phyloP scores from a whole-genome alignment of 2,329 filamentous ascomycete genomes.

The Trichoderma sp. region DNA sequence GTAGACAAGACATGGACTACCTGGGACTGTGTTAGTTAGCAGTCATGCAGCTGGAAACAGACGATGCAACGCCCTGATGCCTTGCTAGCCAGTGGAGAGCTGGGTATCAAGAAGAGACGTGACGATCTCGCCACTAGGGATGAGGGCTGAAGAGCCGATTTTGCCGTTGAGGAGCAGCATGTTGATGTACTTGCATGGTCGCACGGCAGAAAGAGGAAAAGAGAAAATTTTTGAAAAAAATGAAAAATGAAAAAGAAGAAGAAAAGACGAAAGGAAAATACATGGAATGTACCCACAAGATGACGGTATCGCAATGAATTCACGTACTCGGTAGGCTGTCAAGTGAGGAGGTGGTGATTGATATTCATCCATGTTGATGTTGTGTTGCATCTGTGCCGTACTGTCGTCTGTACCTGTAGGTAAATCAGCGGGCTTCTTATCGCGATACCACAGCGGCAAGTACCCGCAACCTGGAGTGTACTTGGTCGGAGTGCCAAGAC shows the following conservation, averaged over 20 bases:
- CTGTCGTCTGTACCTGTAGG: too few species aligned
- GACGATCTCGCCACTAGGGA: constrained; percentile 11
- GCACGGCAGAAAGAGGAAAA: not conserved
- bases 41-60: not conserved
- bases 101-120: not conserved
- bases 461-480: not conserved
- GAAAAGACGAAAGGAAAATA: not conserved
- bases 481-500: not conserved
- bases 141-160: constrained; percentile 15
- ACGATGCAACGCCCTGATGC: constrained; percentile 3
- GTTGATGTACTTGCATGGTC: not conserved
- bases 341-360: not conserved
- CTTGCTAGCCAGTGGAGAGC: constrained; percentile 2
- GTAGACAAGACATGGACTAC: not conserved
- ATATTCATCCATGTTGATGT: not conserved
- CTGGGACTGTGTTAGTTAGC: not conserved
- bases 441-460: not conserved
- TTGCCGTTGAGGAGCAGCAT: constrained; percentile 9
- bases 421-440: not conserved
- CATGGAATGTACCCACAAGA: not conserved
- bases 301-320: not conserved
- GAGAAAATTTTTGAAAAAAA: not conserved
- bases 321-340: not conserved
- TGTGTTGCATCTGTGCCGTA: not conserved
- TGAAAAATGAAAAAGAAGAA: not conserved